Evolutionary conservation across 306 rosid genomes (phyloP), one percentile per base, ranked within the genome.

Genomic region (Glycine latifolia): DNA sequence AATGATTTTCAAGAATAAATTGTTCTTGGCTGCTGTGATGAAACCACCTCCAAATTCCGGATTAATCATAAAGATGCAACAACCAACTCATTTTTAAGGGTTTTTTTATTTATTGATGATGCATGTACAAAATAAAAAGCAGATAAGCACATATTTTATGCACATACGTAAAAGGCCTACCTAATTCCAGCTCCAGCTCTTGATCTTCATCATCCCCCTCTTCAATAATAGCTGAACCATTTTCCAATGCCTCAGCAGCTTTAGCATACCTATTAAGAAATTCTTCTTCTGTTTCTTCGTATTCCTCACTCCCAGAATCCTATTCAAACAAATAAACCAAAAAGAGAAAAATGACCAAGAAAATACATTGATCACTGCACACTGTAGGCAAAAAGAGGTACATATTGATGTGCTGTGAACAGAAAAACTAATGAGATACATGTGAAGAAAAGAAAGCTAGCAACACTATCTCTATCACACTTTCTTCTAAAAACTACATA

Each of bases 221-320:
- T 79, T 94, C 97, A 54, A 92, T 86, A 54, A 59, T 87, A 54
- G 65, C 62, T 66, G 89, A 79, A 84, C 89, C 90, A 87, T 88
- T 89, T 85, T 91, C 94, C 90, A 94, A 85, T 46, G 86, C 95
- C 73, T 71, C 86, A 7, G 98, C 97, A 58, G 90, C 96, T 87
- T 92, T 89, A 61, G 97, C 97, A 86, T 94, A 92, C 87, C 98
- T 89, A 68, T 88, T 79, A 67, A 94, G 91, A 84, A 94, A 92
- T 67, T 89, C 89, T 84, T 91, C 96, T 79, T 92, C 97, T 2
- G 98, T 94, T 85, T 94, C 97, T 81, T 89, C 95, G 70, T 83
- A 87, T 79, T 89, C 97, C 77, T 91, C 96, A 73, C 69, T 85
- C 67, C 90, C 98, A 8, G 98, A 94, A 61, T 94, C 98, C 98